A percentile compares a stretch with the other conserved stretches of the same genome.
phyloP scores from a whole-genome alignment of 1,284 basidiomycete genomes.

The Fomitopsis palustris region DNA sequence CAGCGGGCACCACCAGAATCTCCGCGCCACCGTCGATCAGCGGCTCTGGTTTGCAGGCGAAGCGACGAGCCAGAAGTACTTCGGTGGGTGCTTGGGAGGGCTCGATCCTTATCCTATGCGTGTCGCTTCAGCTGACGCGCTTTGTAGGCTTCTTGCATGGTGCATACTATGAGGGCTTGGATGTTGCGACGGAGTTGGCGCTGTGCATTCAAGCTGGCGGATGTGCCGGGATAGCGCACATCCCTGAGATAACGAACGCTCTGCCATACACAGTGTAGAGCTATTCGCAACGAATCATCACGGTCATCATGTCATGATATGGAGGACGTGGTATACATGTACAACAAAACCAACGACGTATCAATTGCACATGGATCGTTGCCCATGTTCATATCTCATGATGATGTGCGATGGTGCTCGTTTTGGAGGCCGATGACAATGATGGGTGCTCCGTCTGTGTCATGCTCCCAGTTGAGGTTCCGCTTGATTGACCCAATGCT shows the following conservation, averaged over 20 bases:
- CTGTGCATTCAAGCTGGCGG: constrained; percentile 33
- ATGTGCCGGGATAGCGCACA: constrained; percentile 25
- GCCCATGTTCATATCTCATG: not conserved
- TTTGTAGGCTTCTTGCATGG: constrained; percentile 31
- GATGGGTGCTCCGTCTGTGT: constrained; percentile 19
- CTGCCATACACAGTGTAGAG: constrained; percentile 9
- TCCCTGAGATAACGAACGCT: constrained; percentile 20
- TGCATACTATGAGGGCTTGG: constrained; percentile 32
- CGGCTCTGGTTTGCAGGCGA: constrained; percentile 64
- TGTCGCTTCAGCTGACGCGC: not conserved
- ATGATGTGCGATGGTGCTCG: not conserved
- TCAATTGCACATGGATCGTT: not conserved
- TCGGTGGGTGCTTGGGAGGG: constrained; percentile 37
- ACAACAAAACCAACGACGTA: too few species aligned
- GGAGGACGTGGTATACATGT: too few species aligned
- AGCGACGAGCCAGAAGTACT: constrained; percentile 54
- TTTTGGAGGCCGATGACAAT: constrained; percentile 18
- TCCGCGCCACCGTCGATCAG: constrained; percentile 48
- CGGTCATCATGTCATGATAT: too few species aligned
- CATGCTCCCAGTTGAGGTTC: constrained; percentile 16
- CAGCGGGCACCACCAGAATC: constrained; percentile 47
- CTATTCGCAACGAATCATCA: too few species aligned
- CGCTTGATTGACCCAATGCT: constrained; percentile 6
- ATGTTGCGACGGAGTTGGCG: constrained; percentile 32
- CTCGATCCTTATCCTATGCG: not conserved